Evolutionary conservation across 192 early-diverging fungal genomes (phyloP).

Genomic region (Piromyces finnis): DNA sequence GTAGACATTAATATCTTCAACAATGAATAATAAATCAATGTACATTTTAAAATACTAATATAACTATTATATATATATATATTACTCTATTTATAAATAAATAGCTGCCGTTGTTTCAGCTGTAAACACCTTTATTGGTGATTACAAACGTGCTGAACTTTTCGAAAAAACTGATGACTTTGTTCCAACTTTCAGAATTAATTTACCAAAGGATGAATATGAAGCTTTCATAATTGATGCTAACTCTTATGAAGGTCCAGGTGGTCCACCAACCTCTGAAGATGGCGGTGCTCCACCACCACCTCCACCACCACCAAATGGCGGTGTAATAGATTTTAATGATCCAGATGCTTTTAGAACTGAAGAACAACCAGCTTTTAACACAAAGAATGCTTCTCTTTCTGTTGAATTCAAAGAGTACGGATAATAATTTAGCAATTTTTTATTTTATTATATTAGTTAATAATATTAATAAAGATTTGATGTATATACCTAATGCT

Average conservation of each 20-base stretch:
- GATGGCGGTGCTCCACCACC: neutral
- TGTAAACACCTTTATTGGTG: neutral
- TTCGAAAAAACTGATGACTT: neutral
- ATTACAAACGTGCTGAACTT: neutral
- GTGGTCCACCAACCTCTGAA: neutral
- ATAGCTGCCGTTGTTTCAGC: neutral
- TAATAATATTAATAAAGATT: too few relatives aligned
- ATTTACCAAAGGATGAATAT: neutral
- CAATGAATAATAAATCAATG: too few relatives aligned
- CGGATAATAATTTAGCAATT: neutral
- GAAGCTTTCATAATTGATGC: neutral
- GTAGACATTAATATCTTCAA: too few relatives aligned
- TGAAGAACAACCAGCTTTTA: neutral
- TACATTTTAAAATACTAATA: too few relatives aligned
- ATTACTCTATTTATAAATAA: too few relatives aligned
- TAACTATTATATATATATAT: neutral
- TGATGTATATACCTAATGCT: too few relatives aligned
- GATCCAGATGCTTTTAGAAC: neutral
- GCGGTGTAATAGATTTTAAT: neutral
- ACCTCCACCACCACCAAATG: neutral
- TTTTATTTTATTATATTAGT: too few relatives aligned
- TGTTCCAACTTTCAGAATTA: neutral
- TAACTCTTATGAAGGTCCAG: neutral
- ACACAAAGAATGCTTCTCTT: neutral
- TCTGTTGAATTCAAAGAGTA: neutral